phyloP scores from a whole-genome alignment of 2,329 filamentous ascomycete genomes.

The Diplodia mutila region DNA sequence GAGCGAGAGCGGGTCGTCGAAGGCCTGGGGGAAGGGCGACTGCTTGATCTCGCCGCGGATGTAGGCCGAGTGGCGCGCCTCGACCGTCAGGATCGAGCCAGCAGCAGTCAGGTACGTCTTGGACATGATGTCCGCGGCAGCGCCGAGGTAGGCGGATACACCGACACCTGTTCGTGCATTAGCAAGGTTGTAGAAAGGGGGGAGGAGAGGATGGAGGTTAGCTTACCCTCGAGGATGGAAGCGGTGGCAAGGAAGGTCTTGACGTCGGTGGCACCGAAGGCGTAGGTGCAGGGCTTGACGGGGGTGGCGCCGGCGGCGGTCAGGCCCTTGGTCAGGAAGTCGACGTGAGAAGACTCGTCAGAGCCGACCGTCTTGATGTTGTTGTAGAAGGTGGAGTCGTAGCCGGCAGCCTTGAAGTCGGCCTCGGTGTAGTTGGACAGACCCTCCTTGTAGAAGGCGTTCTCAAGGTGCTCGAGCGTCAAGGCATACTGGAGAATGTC shows the following conservation, averaged over 20 bases:
- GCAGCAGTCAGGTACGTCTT: constrained; percentile 64
- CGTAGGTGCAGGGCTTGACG: constrained; percentile 60
- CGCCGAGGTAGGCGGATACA: constrained; percentile 64
- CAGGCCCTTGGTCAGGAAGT: constrained; percentile 55
- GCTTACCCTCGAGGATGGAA: constrained; percentile 53
- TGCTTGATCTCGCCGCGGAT: constrained; percentile 53
- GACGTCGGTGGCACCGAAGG: constrained; percentile 56
- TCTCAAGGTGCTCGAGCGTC: constrained; percentile 56
- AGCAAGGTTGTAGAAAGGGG: background rate
- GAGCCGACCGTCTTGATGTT: constrained; percentile 60
- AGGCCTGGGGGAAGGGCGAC: constrained; percentile 61
- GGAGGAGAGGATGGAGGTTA: background rate
- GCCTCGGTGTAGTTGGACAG: constrained; percentile 59
- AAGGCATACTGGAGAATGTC: constrained; percentile 50
- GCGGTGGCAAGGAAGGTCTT: constrained; percentile 57
- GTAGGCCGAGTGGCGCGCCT: constrained; percentile 67
- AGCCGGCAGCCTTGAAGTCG: constrained; percentile 59
- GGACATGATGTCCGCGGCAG: constrained; percentile 61
- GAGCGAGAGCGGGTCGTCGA: constrained; percentile 62
- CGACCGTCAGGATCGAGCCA: constrained; percentile 66
- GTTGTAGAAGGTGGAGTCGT: constrained; percentile 56
- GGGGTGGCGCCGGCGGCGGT: constrained; percentile 53
- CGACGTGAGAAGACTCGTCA: constrained; percentile 64
- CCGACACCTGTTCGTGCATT: constrained; percentile 49
- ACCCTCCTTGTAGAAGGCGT: constrained; percentile 65